These are phyloP conservation scores for Phytophthora citrophthora DNA, from an alignment of 352 stramenopile genomes.

Conservation along the genomic window DNA sequence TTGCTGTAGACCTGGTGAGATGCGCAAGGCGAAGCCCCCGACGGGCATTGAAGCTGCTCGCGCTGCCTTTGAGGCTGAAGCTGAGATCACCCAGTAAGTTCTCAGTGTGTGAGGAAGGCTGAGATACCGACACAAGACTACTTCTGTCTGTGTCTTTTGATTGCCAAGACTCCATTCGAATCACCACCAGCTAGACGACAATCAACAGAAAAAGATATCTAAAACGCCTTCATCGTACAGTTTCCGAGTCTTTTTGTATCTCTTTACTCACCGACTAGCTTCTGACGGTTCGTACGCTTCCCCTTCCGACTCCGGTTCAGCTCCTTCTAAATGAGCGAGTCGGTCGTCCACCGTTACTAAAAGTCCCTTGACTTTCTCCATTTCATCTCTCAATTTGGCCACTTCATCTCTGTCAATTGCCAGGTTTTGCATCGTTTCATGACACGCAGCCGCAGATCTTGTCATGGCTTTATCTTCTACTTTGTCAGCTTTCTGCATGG, in stretches of 20 bases:
- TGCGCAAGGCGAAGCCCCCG: conserved; percentile 77
- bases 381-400: conserved; percentile 63
- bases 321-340: conserved; percentile 63
- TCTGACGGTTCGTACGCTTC: conserved; percentile 31
- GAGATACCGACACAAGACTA: conserved; percentile 11
- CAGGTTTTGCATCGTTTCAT: conserved; percentile 44
- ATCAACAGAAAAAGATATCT: conserved; percentile 40
- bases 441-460: conserved; percentile 41
- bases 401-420: conserved; percentile 60
- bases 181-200: conserved; percentile 18
- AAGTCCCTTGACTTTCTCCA: conserved; percentile 80
- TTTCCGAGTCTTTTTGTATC: conserved; percentile 14
- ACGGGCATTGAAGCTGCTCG: conserved; percentile 63
- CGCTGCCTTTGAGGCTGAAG: conserved; percentile 51
- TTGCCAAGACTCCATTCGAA: conserved; percentile 21
- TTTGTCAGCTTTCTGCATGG: conserved; percentile 32
- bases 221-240: conserved; percentile 26
- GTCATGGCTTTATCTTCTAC: conserved; percentile 15
- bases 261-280: conserved; percentile 16
- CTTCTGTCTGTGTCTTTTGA: conserved; percentile 12
- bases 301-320: conserved; percentile 51
- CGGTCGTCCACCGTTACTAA: conserved; percentile 79
- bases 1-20: conserved; percentile 73
- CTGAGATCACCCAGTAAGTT: conserved; percentile 22
- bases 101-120: conserved; percentile 13